Percentiles rank a stretch among this genome's conserved stretches.
These are phyloP conservation scores for Arthrobotrys musiformis DNA, from an alignment of 2,329 filamentous ascomycete species.

Conservation along the genomic window DNA sequence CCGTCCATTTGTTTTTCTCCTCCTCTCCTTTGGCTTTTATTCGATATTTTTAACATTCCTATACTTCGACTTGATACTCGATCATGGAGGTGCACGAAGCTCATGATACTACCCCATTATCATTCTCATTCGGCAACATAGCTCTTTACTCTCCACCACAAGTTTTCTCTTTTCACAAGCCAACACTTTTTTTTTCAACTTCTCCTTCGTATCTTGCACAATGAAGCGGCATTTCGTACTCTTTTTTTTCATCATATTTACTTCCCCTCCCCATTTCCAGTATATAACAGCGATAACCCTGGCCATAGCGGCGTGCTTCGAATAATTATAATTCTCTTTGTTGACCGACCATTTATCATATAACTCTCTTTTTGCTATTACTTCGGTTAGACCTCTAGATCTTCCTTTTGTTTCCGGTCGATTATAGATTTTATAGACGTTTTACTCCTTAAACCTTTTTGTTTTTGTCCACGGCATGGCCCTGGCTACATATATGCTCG, in stretches of 20 bases:
- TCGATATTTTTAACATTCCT: neutral
- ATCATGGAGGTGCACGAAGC: slow-evolving; percentile 38
- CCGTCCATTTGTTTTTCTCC: slow-evolving; percentile 4
- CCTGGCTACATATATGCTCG: too few relatives aligned
- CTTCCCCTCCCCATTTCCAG: neutral
- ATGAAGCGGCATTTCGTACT: slow-evolving; percentile 1
- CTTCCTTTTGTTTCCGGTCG: too few relatives aligned
- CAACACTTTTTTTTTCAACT: neutral
- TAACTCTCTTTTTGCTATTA: too few relatives aligned
- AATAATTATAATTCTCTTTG: slow-evolving; percentile 37
- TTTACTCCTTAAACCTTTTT: too few relatives aligned
- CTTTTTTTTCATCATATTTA: neutral
- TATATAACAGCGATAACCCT: slow-evolving; percentile 7
- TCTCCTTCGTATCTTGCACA: neutral
- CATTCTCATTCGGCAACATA: neutral
- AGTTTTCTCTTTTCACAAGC: neutral
- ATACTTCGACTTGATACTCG: neutral
- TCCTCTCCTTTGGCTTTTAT: neutral
- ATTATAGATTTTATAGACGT: too few relatives aligned
- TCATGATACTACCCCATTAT: slow-evolving; percentile 19
- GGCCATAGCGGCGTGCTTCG: neutral
- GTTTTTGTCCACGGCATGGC: too few relatives aligned
- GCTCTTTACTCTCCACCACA: neutral
- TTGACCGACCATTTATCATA: neutral
- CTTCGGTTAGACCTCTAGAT: too few relatives aligned